These are phyloP conservation scores for Lanzia echinophila DNA, from an alignment of 2,329 filamentous ascomycete genomes.

Conservation along the genomic window DNA sequence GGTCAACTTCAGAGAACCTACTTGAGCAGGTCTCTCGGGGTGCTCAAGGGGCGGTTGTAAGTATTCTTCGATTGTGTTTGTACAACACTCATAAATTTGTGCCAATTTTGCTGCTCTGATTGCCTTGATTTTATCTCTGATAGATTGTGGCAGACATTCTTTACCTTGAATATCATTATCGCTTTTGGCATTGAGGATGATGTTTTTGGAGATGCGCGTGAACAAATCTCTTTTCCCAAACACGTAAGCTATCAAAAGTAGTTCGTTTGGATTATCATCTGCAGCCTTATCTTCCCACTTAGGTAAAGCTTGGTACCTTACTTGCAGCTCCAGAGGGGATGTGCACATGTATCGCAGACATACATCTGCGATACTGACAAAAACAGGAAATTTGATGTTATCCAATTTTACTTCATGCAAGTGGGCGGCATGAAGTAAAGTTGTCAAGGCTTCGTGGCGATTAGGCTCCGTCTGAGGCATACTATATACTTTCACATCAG, in stretches of 20 bases:
- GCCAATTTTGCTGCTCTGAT: conserved; percentile 44
- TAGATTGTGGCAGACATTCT: conserved; percentile 38
- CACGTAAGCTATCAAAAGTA: conserved; percentile 46
- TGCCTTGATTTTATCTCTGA: conserved; percentile 44
- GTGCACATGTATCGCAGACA: conserved; percentile 46
- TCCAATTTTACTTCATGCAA: conserved; percentile 41
- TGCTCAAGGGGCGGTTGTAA: conserved; percentile 26
- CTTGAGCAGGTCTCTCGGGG: conserved; percentile 14
- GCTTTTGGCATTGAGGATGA: conserved; percentile 40
- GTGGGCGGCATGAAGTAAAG: conserved; percentile 46
- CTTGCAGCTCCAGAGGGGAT: conserved; percentile 42
- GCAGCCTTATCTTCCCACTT: conserved; percentile 42
- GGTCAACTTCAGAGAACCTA: conserved; percentile 30
- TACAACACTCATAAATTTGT: conserved; percentile 43
- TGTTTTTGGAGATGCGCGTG: conserved; percentile 42
- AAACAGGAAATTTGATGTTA: conserved; percentile 41
- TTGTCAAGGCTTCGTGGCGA: conserved; percentile 36
- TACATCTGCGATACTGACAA: conserved; percentile 46
- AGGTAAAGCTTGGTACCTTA: conserved; percentile 46
- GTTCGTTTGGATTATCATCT: conserved; percentile 43
- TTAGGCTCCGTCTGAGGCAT: conserved; percentile 48
- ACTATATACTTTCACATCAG: conserved; percentile 41
- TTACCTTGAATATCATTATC: conserved; percentile 39
- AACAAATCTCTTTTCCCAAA: conserved; percentile 46
- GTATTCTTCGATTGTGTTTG: conserved; percentile 40